phyloP scores from a whole-genome alignment of 371 early-diverging fungal genomes.

The Mortierella sp. region DNA sequence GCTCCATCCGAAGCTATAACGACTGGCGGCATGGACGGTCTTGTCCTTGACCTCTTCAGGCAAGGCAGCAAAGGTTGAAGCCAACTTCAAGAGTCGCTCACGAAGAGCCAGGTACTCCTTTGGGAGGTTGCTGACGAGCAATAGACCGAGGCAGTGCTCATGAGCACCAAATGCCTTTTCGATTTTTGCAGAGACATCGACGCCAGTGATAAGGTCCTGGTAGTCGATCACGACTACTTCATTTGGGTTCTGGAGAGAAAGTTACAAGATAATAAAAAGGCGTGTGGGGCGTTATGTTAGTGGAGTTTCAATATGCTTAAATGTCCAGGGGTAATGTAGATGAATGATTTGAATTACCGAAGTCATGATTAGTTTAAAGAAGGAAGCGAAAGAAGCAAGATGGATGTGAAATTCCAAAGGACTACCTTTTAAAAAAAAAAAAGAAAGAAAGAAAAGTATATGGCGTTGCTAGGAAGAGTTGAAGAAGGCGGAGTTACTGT shows the following conservation, averaged over 20 bases:
- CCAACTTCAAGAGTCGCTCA: constrained; percentile 60
- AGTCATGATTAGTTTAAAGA: not conserved
- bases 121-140: constrained; percentile 66
- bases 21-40: constrained; percentile 60
- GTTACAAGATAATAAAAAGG: not conserved
- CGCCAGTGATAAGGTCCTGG: constrained; percentile 43
- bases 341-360: not conserved
- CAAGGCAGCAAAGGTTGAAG: constrained; percentile 65
- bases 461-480: no score
- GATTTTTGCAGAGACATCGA: constrained; percentile 51
- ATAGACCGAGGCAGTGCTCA: constrained; percentile 60
- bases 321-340: not conserved
- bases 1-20: constrained; percentile 71
- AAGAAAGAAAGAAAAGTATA: no score
- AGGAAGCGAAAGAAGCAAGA: not conserved
- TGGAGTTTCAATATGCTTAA: not conserved
- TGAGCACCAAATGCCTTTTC: constrained; percentile 64
- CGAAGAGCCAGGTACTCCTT: constrained; percentile 55
- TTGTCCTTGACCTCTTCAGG: constrained; percentile 58
- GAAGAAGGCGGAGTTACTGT: not conserved
- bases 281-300: not conserved
- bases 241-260: constrained; percentile 13
- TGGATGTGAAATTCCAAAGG: no score
- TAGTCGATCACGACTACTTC: constrained; percentile 56
- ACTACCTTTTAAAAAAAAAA: no score